phyloP scores from a whole-genome alignment of 2,329 filamentous ascomycete genomes.

The Blumeria graminis region DNA sequence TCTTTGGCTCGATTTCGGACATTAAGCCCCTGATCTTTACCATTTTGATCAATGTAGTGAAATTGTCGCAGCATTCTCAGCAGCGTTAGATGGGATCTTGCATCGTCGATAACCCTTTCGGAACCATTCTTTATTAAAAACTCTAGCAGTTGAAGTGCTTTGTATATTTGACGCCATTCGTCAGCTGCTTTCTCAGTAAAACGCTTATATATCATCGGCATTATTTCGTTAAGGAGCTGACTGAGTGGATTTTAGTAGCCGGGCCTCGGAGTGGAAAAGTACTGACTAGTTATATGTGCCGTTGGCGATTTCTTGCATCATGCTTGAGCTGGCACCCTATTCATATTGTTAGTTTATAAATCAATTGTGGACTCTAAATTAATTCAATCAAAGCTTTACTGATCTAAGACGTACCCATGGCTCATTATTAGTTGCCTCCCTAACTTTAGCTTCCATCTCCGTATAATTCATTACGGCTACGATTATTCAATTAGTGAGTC shows the following conservation, averaged over 20 bases:
- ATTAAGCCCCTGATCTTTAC: constrained; percentile 95
- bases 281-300: constrained; percentile 94
- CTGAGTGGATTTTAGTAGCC: constrained; percentile 22
- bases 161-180: constrained; percentile 99
- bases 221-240: constrained; percentile 93
- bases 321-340: constrained; percentile 9
- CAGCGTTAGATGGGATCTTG: constrained; percentile 77
- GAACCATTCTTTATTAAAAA: constrained; percentile 97
- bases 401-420: constrained; percentile 62
- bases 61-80: constrained; percentile 98
- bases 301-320: constrained; percentile 94
- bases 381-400: not conserved
- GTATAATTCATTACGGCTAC: constrained; percentile 59
- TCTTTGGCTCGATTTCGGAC: constrained; percentile 94
- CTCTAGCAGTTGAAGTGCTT: constrained; percentile 85
- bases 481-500: constrained; percentile 11
- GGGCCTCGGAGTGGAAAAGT: not conserved
- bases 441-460: constrained; percentile 55
- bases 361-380: too few species aligned
- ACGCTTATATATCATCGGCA: constrained; percentile 98
- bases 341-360: constrained; percentile 1
- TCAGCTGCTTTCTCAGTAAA: constrained; percentile 97
- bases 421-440: constrained; percentile 97
- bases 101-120: constrained; percentile 91
- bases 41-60: constrained; percentile 86